Evolutionary conservation across 352 stramenopile genomes (phyloP).

Genomic region (Globisporangium spinosum): DNA sequence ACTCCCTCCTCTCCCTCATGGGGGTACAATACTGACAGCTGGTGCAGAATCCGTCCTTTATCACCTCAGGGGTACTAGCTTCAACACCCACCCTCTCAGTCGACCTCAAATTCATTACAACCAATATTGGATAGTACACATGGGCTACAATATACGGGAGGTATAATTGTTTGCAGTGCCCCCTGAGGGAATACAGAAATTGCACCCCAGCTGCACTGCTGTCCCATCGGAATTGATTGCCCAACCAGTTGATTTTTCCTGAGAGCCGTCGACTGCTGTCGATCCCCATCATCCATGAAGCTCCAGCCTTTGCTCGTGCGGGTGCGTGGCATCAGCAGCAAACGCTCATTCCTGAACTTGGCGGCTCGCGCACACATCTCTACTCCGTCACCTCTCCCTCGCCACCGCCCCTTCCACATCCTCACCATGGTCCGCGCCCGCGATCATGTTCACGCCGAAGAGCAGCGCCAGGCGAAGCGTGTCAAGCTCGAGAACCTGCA

Average conservation of each 20-base stretch:
- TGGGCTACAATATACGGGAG: neutral
- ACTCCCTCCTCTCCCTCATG: neutral
- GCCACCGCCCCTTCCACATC: conserved; percentile 3
- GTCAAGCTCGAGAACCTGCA: conserved; percentile 69
- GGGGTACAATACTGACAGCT: neutral
- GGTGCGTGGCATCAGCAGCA: neutral
- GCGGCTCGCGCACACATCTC: neutral
- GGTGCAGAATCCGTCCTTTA: neutral
- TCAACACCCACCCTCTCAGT: neutral
- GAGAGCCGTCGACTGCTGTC: neutral
- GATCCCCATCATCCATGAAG: neutral
- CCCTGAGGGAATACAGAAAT: neutral
- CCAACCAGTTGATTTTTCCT: conserved; percentile 7
- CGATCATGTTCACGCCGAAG: conserved; percentile 23
- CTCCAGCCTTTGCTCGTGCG: neutral
- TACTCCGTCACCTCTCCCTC: neutral
- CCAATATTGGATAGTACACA: too few species aligned
- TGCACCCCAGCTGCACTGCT: neutral
- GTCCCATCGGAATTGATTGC: conserved; percentile 1
- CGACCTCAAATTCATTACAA: neutral
- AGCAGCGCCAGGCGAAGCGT: conserved; percentile 48
- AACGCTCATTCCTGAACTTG: conserved; percentile 30
- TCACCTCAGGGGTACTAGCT: neutral
- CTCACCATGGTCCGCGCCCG: conserved; percentile 30
- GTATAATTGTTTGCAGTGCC: neutral